phyloP scores from a whole-genome alignment of 208 protist species.

The Acanthamoeba healyi region DNA sequence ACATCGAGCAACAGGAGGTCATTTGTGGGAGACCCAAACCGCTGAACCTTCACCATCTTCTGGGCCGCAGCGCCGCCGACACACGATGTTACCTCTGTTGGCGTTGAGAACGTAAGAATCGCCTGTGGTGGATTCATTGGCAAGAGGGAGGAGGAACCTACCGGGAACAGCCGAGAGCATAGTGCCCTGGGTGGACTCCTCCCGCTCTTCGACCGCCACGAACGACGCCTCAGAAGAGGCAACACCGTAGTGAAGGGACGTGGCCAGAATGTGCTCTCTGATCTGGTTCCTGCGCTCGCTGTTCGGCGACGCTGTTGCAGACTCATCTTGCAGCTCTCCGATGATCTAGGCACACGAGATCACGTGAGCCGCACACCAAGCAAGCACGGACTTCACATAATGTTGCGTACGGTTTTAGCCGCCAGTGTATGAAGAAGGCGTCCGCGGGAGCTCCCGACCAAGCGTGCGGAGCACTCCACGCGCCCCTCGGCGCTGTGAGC shows the following conservation, averaged over 20 bases:
- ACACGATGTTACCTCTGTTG: slow-evolving; percentile 10
- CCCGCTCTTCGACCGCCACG: slow-evolving; percentile 45
- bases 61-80: background rate
- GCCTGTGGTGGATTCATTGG: background rate
- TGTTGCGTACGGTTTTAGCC: background rate
- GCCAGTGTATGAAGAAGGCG: background rate
- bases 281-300: background rate
- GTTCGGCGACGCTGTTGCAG: background rate
- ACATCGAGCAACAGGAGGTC: slow-evolving; percentile 93
- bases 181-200: slow-evolving; percentile 6
- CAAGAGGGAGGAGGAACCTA: background rate
- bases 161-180: background rate
- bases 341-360: background rate
- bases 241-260: background rate
- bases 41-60: slow-evolving; percentile 4
- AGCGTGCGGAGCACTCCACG: background rate
- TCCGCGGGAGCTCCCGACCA: background rate
- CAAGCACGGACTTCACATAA: background rate
- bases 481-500: background rate
- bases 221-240: slow-evolving; percentile 9
- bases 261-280: background rate
- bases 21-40: background rate
- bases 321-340: background rate
- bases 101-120: background rate
- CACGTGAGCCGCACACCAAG: background rate